Percentiles rank a stretch among this genome's conserved stretches.
phyloP scores from a whole-genome alignment of 2,329 filamentous ascomycete species.

The Emydomyces testavorans region DNA sequence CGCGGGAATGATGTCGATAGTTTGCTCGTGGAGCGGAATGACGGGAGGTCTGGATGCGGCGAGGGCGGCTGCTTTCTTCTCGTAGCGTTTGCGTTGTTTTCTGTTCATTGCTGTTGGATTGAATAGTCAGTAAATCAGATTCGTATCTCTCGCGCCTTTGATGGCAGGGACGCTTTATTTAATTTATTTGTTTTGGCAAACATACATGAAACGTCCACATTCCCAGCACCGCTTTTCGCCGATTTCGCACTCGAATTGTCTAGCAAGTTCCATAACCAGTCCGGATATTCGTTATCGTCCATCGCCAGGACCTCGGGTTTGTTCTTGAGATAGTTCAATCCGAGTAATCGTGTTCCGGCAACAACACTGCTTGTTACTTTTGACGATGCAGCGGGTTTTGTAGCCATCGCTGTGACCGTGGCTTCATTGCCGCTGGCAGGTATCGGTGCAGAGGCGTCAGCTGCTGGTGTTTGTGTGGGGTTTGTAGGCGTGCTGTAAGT shows the following conservation, averaged over 20 bases:
- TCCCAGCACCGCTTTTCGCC: slow-evolving; percentile 27
- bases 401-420: slow-evolving; percentile 1
- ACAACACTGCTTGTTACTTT: slow-evolving; percentile 30
- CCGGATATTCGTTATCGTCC: slow-evolving; percentile 39
- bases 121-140: neutral
- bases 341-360: slow-evolving; percentile 32
- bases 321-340: slow-evolving; percentile 39
- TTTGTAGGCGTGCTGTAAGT: slow-evolving; percentile 26
- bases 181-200: slow-evolving; percentile 2
- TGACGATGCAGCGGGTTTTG: slow-evolving; percentile 12
- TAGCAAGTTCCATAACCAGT: slow-evolving; percentile 38
- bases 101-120: slow-evolving; percentile 33
- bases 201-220: slow-evolving; percentile 23
- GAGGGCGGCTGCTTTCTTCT: slow-evolving; percentile 37
- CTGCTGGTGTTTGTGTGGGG: slow-evolving; percentile 7
- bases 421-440: slow-evolving; percentile 12
- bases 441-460: slow-evolving; percentile 11
- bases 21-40: slow-evolving; percentile 38
- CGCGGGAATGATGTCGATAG: slow-evolving; percentile 35
- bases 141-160: too few species aligned
- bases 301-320: slow-evolving; percentile 35
- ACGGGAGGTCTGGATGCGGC: slow-evolving; percentile 29
- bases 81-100: slow-evolving; percentile 37
- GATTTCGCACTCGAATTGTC: slow-evolving; percentile 28
- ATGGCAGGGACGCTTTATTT: too few species aligned